Evolutionary conservation across 192 early-diverging fungal species (phyloP).

Genomic region (Allomyces arbusculus): DNA sequence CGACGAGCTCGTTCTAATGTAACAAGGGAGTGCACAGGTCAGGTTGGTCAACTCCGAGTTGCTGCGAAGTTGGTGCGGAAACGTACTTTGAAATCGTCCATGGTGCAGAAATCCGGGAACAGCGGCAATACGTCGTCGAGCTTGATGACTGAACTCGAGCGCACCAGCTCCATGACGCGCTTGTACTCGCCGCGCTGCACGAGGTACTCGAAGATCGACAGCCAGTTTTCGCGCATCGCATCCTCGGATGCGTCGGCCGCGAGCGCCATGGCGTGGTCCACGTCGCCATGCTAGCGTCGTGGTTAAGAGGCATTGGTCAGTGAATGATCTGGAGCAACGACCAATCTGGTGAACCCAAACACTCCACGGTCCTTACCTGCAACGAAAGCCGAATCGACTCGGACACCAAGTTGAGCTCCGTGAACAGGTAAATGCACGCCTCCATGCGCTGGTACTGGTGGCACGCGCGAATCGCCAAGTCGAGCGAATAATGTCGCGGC

Average conservation of each 20-base stretch:
- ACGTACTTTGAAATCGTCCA: constrained; percentile 80
- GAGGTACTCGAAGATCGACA: background rate
- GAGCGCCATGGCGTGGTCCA: background rate
- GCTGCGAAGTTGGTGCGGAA: background rate
- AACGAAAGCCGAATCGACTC: background rate
- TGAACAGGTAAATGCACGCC: background rate
- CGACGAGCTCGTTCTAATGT: constrained; percentile 57
- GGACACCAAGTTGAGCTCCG: background rate
- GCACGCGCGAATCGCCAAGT: background rate
- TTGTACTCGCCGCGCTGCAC: background rate
- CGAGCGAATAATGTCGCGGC: background rate
- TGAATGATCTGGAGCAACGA: too few relatives aligned
- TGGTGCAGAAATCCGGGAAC: constrained; percentile 92
- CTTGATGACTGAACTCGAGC: constrained; percentile 58
- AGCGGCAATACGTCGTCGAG: constrained; percentile 92
- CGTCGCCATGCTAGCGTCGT: background rate
- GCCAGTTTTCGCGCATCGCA: background rate
- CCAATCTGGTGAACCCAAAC: too few relatives aligned
- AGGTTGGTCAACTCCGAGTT: background rate
- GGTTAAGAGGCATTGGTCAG: too few relatives aligned
- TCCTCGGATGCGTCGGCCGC: background rate
- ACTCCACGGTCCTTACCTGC: background rate
- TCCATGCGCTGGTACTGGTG: background rate
- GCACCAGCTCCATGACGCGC: constrained; percentile 61
- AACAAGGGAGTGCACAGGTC: too few relatives aligned